Evolutionary conservation across 805 yeast species (phyloP), one percentile per base, ranked within the genome.

Genomic region (Lipomyces kockii): DNA sequence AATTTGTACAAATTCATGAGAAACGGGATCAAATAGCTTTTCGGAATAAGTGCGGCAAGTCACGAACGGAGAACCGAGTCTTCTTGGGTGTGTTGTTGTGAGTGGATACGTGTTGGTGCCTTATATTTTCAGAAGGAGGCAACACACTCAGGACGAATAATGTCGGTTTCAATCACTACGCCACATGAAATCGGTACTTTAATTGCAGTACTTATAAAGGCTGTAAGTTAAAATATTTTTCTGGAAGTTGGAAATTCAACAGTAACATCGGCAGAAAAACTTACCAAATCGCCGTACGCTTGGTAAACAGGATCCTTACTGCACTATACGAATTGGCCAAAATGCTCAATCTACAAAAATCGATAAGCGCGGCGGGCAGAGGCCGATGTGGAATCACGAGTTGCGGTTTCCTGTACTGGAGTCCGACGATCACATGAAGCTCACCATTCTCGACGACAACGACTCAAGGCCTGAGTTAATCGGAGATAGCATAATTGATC

Each of bases 281-380:
- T 83, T 95, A 56, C 97, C 97, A 29, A 94, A 95, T 78, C 81
- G 92, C 69, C 83, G 94, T 49, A 91, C 89, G 70, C 81, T 94
- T 61, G 98, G 96, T 74, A 95, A 95, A 75, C 99, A 95, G 78
- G 89, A 91, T 71, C 99, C 98, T 1, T 93, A 91, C 79, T 89
- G 92, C 68, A 86, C 94, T 5, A 83, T 91, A 12, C 81, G 98
- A 65, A 83, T 95, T 4, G 94, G 93, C 35, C 91, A 91, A 67
- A 85, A 86, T 73, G 94, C 96, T 9, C 87, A 90, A 71, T 87
- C 89, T 74, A 91, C 98, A 0, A 87, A 87, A 46, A 84, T 91
- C 0, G 87, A 90, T 67, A 84, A 86, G 62, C 81, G 98, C 72
- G 99, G 97, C 0, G 99, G 99, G 1, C 99, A 95, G 76, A 89